A percentile compares a stretch with the other conserved stretches of the same genome.
Evolutionary conservation across 2,329 filamentous ascomycete species (phyloP).

Genomic region (Ceratocystis harringtonii): DNA sequence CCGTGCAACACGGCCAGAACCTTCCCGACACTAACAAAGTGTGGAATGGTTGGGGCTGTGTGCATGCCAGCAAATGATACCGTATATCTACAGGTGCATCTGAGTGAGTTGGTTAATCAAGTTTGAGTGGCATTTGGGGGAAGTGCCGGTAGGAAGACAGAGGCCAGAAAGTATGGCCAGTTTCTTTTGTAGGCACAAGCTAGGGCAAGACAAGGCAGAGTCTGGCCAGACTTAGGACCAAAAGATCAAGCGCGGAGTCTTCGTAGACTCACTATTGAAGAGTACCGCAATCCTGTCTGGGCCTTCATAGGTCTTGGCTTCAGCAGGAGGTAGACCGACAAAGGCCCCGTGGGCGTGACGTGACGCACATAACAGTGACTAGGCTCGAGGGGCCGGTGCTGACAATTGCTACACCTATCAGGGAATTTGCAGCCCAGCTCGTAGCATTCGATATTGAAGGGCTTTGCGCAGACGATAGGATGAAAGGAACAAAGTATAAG

Average conservation of each 20-base stretch:
- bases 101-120: too few species aligned
- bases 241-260: conserved; percentile 28
- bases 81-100: too few species aligned
- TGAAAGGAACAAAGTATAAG: too few species aligned
- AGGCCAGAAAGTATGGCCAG: conserved; percentile 37
- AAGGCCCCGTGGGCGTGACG: conserved; percentile 27
- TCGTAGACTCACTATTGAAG: conserved; percentile 35
- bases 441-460: neutral
- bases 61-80: conserved; percentile 27
- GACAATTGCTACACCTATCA: conserved; percentile 29
- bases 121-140: conserved; percentile 15
- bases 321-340: conserved; percentile 24
- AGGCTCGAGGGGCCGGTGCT: conserved; percentile 32
- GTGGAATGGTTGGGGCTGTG: conserved; percentile 27
- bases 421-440: neutral
- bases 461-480: neutral
- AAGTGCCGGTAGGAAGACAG: conserved; percentile 27
- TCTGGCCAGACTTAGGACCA: neutral
- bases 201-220: conserved; percentile 19
- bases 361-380: conserved; percentile 28
- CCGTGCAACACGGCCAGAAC: conserved; percentile 26
- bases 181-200: conserved; percentile 37
- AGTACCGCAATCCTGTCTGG: conserved; percentile 30
- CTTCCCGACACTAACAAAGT: conserved; percentile 27
- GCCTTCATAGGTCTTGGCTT: conserved; percentile 32